Base-by-base conservation (phyloP, 495 filamentous ascomycete species). In the Tuber calosporum region DNA sequence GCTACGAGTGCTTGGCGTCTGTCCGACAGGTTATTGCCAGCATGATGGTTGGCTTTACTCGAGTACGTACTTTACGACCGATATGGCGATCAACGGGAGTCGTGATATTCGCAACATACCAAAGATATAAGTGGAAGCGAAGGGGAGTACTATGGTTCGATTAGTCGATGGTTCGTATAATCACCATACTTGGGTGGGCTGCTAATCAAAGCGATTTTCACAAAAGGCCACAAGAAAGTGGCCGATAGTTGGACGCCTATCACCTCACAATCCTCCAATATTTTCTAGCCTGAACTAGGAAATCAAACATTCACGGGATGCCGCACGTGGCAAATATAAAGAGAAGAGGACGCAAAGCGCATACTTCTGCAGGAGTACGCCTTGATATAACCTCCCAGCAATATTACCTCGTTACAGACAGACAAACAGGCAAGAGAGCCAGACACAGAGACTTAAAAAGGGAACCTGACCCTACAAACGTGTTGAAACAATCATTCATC, bases 401-500 rank as follows among this genome's bases (percentile, higher is more conserved):
- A 34, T 9, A 34, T 62, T 34, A 53, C 26, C n/a, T 4, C n/a
- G 9, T 58, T 30, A 58, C 48, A 58, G 11, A 22, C 45, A 9
- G 22, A 58, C 8, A 58, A 9, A 30, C 48, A 8, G 11, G n/a
- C 48, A 58, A 58, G 48, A n/a, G 26, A 26, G n/a, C 26, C 9
- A 0, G 13, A 5, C 1, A 15, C 13, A 34, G 22, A 53, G 15
- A 62, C 30, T 62, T 4, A 0, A 34, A 34, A 62, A 34, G 13
- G 13, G 34, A 62, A 34, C 26, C 26, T 7, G 34, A 62, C 26
- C 53, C 53, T 62, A 62, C 53, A 62, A 34, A 62, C 26, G 53
- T 62, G 53, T 62, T 62, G 53, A 62, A 62, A 62, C 53, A 34
- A 62, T 58, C 53, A 62, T 62, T 30, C 26, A 62, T 30, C 26